Percentiles rank a stretch among this genome's conserved stretches.
These are phyloP conservation scores for Epichloe baconii DNA, from an alignment of 2,329 filamentous ascomycete genomes.

Conservation along the genomic window DNA sequence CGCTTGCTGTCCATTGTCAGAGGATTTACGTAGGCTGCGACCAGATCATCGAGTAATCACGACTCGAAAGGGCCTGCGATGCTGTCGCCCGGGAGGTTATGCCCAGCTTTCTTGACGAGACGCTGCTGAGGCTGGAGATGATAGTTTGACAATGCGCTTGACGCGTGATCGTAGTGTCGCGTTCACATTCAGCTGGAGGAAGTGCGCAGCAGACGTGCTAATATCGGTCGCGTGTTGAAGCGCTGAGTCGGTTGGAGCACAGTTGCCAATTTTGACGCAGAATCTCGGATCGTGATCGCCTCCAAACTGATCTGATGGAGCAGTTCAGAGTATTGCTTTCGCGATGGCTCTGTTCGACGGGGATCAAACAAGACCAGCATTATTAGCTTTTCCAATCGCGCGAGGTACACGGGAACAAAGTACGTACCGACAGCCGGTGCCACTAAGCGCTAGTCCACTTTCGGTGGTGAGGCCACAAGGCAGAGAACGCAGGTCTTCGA, in stretches of 20 bases:
- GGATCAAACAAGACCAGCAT: background rate
- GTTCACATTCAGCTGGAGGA: constrained; percentile 4
- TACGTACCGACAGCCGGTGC: constrained; percentile 11
- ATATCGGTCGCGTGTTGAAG: background rate
- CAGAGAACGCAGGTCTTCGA: constrained; percentile 9
- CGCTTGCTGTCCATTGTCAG: constrained; percentile 42
- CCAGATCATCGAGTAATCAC: constrained; percentile 12
- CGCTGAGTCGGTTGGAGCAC: background rate
- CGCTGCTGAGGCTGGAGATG: background rate
- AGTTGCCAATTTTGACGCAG: background rate
- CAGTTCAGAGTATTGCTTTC: background rate
- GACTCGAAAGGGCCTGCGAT: constrained; percentile 6
- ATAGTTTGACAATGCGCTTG: constrained; percentile 6
- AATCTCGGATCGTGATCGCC: background rate
- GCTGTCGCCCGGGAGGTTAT: background rate
- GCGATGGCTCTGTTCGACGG: background rate
- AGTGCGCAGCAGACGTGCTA: constrained; percentile 2
- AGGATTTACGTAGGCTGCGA: constrained; percentile 11
- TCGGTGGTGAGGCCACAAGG: constrained; percentile 19
- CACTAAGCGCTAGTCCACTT: constrained; percentile 14
- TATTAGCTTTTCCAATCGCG: constrained; percentile 6
- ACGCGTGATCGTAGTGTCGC: constrained; percentile 11
- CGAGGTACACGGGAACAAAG: constrained; percentile 5
- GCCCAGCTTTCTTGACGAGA: background rate
- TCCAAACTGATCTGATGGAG: background rate